These are phyloP conservation scores for Rhizodiscina lignyota DNA, from an alignment of 495 filamentous ascomycete genomes.

Conservation along the genomic window DNA sequence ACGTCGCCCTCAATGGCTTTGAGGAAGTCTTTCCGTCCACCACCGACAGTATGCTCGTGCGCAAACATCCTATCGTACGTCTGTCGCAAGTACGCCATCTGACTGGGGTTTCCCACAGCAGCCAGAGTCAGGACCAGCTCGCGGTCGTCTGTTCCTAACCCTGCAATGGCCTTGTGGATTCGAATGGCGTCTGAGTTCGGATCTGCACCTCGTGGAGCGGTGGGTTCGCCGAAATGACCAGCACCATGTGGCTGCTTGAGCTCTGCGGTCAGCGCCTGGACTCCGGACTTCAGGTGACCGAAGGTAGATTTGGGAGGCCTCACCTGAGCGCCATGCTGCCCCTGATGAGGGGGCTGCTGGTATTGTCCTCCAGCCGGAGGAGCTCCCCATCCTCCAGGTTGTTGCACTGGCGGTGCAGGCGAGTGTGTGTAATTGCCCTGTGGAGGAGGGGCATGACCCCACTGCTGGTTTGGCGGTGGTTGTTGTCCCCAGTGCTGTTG, in stretches of 20 bases:
- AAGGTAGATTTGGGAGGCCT: not conserved
- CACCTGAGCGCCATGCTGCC: not conserved
- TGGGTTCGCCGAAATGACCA: not conserved
- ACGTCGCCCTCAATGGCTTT: conserved; percentile 64
- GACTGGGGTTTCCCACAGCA: conserved; percentile 45
- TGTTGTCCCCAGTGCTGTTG: conserved; percentile 14
- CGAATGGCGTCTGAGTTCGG: conserved; percentile 46
- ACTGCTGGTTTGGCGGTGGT: not conserved
- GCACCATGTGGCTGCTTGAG: not conserved
- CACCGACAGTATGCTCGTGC: no score
- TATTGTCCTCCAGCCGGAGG: not conserved
- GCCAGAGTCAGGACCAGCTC: conserved; percentile 49
- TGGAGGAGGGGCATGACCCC: not conserved
- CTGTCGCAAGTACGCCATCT: conserved; percentile 50
- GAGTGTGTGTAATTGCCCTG: conserved; percentile 3
- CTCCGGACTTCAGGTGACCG: not conserved
- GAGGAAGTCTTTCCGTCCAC: conserved; percentile 46
- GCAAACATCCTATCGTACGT: conserved; percentile 44
- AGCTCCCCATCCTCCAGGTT: conserved; percentile 4
- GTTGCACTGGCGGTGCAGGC: conserved; percentile 1
- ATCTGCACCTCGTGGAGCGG: conserved; percentile 37
- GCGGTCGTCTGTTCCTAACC: conserved; percentile 75
- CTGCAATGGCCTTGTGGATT: conserved; percentile 74
- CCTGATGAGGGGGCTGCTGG: no score
- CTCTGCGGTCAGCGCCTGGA: not conserved